Base-by-base conservation (phyloP, 495 filamentous ascomycete genomes). In the Glutinoglossum americanum region DNA sequence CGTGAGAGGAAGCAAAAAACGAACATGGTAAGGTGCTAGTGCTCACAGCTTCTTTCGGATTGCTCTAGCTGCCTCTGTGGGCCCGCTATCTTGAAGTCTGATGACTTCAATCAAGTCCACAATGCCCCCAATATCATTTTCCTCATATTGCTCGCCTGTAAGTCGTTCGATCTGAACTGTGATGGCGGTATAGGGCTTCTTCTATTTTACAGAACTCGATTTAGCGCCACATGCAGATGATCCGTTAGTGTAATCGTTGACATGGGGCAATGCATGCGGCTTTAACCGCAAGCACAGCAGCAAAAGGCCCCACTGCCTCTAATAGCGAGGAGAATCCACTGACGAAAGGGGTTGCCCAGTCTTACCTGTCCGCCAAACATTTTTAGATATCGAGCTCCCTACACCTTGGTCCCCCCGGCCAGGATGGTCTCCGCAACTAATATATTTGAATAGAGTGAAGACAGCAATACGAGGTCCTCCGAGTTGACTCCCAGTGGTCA, bases 21-120 rank as follows among this genome's bases (percentile, higher is more conserved):
- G 8, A 5, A 13, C 54, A 21, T 17, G 54, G 41, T 19, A 11
- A 25, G 51, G n/a, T 26, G 19, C 11, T 27, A 30, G 21, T 35
- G 69, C 83, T 68, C 66, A 87, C 77, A 99, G 78, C 73, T 99
- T 97, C 80, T 97, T 99, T 51, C 93, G 79, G 62, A 97, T 78
- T 23, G 93, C 90, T 66, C 93, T 80, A 60, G 88, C 85, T 54
- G 89, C 89, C 72, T 99, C 93, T 7, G 79, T 79, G 0, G 93
- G 89, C 1, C 93, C 93, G 21, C 83, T 83, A 51, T 77, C 77
- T 69, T 97, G 93, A 54, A 99, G 81, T 59, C 84, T 83, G 61
- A 99, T 81, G 53, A 88, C 86, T 69, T 99, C 93, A 60, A 97
- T 82, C 26, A 99, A 78, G 65, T 97, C 90, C 47, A 88, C 83